Percentiles rank a stretch among this genome's conserved stretches.
Conservation (phyloP, 768 basidiomycete species). For the Hortiboletus campestris region DNA sequence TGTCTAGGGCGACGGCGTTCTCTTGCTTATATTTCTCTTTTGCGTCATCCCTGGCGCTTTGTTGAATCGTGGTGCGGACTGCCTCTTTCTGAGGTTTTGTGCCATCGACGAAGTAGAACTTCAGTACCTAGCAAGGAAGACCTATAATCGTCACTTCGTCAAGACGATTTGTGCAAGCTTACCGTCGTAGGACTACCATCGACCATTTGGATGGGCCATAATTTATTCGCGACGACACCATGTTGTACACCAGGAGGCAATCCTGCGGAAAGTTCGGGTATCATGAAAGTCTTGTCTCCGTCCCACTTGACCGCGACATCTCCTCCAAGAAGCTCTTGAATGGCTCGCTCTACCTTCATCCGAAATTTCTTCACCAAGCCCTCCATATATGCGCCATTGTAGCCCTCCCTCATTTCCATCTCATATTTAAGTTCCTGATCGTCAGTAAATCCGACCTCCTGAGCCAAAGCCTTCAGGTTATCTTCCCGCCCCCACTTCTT, state of each 20-base stretch:
- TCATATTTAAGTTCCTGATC: not conserved
- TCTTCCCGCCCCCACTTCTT: constrained; percentile 1
- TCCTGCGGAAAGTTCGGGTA: no score
- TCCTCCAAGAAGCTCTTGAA: constrained; percentile 2
- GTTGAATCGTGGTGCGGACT: no score
- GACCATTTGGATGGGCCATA: not conserved
- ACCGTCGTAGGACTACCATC: not conserved
- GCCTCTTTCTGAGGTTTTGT: not conserved
- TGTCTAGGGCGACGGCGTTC: no score
- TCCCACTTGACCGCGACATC: not conserved
- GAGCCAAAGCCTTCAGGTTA: constrained; percentile 3
- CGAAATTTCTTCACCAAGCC: not conserved
- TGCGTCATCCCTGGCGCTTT: no score
- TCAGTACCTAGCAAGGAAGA: no score
- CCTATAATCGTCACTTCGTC: not conserved
- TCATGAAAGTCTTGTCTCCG: constrained; percentile 8
- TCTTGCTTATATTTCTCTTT: no score
- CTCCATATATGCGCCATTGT: not conserved
- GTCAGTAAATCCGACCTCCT: not conserved
- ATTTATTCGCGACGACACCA: not conserved
- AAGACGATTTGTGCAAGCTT: not conserved
- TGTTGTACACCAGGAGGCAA: not conserved
- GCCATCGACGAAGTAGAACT: no score
- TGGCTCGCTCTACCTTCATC: not conserved
- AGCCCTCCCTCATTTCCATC: not conserved